Evolutionary conservation across 306 rosid species (phyloP).

Genomic region (Cucurbita maxima): DNA sequence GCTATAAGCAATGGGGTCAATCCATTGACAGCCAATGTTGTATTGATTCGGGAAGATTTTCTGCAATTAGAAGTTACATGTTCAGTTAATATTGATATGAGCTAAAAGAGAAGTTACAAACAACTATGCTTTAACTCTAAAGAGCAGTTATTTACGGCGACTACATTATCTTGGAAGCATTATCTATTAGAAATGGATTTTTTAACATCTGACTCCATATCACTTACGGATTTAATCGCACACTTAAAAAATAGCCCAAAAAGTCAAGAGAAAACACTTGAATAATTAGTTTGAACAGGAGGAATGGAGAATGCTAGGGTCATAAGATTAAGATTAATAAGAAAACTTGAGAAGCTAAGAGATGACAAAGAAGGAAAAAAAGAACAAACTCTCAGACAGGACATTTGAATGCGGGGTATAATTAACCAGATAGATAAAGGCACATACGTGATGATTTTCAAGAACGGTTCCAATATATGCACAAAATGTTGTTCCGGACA

Average conservation of each 20-base stretch:
- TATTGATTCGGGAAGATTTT: conserved; percentile 90
- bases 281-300: not conserved
- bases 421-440: not conserved
- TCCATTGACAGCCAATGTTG: conserved; percentile 90
- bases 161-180: not conserved
- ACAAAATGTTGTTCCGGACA: conserved; percentile 96
- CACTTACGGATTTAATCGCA: too few relatives aligned
- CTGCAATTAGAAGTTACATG: conserved; percentile 29
- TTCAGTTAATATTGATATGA: not conserved
- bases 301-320: not conserved
- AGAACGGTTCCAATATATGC: conserved; percentile 90
- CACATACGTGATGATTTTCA: conserved; percentile 89
- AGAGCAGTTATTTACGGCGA: not conserved
- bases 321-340: not conserved
- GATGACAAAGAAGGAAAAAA: not conserved
- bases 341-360: not conserved
- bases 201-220: too few relatives aligned
- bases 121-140: not conserved
- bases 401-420: not conserved
- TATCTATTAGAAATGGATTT: too few relatives aligned
- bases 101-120: not conserved
- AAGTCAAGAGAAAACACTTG: not conserved
- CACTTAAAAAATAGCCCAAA: too few relatives aligned
- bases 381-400: not conserved
- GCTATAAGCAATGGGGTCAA: conserved; percentile 89